Evolutionary conservation across 495 filamentous ascomycete species (phyloP).

Genomic region (Penicillium robsamsonii): DNA sequence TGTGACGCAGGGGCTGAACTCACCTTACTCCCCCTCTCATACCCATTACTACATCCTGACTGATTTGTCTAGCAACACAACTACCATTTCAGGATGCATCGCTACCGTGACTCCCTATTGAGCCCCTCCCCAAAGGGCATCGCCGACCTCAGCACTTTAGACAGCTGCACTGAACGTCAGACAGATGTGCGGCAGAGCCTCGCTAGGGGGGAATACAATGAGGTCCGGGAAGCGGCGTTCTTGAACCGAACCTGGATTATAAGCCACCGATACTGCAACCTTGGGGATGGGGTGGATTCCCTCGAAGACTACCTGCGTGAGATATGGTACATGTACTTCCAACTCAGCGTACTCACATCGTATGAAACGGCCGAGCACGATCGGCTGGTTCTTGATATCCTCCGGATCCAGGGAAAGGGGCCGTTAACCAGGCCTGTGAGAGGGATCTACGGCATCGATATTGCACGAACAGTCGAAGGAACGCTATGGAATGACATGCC

Average conservation of each 20-base stretch:
- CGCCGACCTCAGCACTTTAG: not conserved
- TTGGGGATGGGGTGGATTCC: constrained; percentile 19
- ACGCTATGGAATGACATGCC: constrained; percentile 23
- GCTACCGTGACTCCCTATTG: constrained; percentile 15
- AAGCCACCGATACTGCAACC: constrained; percentile 17
- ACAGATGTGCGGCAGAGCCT: constrained; percentile 3
- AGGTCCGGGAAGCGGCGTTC: constrained; percentile 10
- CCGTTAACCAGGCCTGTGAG: constrained; percentile 16
- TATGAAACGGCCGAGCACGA: constrained; percentile 18
- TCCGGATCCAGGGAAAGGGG: constrained; percentile 20
- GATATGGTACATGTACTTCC: constrained; percentile 21
- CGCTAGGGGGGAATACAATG: constrained; percentile 14
- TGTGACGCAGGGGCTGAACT: not conserved
- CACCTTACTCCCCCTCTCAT: not conserved
- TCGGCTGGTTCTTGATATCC: constrained; percentile 19
- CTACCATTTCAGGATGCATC: constrained; percentile 11
- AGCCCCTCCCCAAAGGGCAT: constrained; percentile 10
- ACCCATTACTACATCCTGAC: not conserved
- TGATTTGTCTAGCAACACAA: not conserved
- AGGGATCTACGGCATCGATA: constrained; percentile 16
- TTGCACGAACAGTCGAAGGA: constrained; percentile 18
- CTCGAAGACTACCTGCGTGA: constrained; percentile 18
- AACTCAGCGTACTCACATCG: constrained; percentile 12
- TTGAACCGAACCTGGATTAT: constrained; percentile 17
- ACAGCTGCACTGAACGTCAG: not conserved